phyloP scores from a whole-genome alignment of 176 grass and related monocot species.

The Phragmites australis region DNA sequence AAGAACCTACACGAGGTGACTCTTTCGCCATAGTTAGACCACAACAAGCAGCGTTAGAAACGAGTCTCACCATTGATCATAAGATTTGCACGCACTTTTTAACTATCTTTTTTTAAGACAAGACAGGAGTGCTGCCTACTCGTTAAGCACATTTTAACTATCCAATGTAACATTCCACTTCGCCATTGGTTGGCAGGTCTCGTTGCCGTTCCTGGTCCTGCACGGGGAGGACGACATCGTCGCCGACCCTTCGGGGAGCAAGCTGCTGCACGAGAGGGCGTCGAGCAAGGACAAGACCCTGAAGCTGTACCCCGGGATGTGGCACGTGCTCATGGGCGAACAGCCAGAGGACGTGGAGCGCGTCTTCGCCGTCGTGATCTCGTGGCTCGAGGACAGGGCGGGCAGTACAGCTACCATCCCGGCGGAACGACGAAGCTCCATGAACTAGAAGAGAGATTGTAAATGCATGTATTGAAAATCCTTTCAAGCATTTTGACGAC shows the following conservation, averaged over 20 bases:
- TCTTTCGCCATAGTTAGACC: neutral
- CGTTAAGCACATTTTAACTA: neutral
- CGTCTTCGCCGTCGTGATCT: slow-evolving; percentile 59
- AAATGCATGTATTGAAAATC: neutral
- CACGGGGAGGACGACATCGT: slow-evolving; percentile 64
- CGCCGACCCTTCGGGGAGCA: slow-evolving; percentile 55
- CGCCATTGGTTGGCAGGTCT: slow-evolving; percentile 28
- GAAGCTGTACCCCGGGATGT: slow-evolving; percentile 79
- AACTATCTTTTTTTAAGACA: no score
- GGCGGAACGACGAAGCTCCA: neutral
- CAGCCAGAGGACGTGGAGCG: slow-evolving; percentile 46
- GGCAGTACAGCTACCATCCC: neutral
- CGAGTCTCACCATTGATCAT: neutral
- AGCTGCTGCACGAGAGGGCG: slow-evolving; percentile 58
- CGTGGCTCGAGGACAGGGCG: slow-evolving; percentile 50
- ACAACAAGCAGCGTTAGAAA: neutral
- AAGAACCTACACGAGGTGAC: slow-evolving; percentile 60
- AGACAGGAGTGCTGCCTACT: no score
- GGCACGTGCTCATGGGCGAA: slow-evolving; percentile 64
- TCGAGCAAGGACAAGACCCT: slow-evolving; percentile 64
- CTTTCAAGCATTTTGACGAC: neutral
- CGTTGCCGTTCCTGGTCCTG: slow-evolving; percentile 67
- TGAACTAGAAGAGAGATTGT: neutral
- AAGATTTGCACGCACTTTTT: neutral
- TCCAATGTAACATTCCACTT: neutral